A percentile compares a stretch with the other conserved stretches of the same genome.
phyloP scores from a whole-genome alignment of 495 filamentous ascomycete species.

The Aspergillus conjunctus region DNA sequence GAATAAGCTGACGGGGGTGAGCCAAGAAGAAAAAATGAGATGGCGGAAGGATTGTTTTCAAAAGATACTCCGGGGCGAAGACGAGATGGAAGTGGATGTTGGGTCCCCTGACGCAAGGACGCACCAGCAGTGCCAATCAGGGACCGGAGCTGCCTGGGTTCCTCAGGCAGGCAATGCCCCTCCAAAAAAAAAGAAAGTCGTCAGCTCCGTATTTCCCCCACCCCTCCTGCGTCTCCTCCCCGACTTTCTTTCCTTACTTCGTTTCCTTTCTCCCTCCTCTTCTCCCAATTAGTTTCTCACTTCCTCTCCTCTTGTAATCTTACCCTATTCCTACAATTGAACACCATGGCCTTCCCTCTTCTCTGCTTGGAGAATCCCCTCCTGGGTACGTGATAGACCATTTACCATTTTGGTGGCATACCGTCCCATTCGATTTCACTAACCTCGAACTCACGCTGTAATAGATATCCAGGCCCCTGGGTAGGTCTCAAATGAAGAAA shows the following conservation, averaged over 20 bases:
- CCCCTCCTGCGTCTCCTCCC: constrained; percentile 23
- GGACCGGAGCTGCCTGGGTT: not conserved
- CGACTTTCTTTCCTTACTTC: constrained; percentile 17
- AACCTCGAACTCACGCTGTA: constrained; percentile 27
- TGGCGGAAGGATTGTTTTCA: not conserved
- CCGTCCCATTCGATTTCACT: constrained; percentile 10
- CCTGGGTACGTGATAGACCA: constrained; percentile 63
- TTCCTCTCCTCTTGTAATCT: constrained; percentile 14
- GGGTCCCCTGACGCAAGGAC: no score
- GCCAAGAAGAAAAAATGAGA: not conserved
- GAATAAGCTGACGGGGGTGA: not conserved
- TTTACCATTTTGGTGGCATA: not conserved
- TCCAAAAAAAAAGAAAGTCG: constrained; percentile 24
- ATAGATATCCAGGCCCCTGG: constrained; percentile 89
- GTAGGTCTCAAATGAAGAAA: constrained; percentile 40
- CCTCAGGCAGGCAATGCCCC: constrained; percentile 25
- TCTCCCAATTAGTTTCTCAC: constrained; percentile 11
- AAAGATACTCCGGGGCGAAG: not conserved
- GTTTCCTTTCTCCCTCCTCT: constrained; percentile 11
- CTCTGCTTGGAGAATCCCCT: constrained; percentile 95
- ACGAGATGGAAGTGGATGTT: no score
- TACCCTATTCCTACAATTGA: not conserved
- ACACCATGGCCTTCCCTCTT: constrained; percentile 75
- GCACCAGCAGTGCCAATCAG: not conserved
- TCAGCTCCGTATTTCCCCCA: constrained; percentile 1